Percentiles rank a stretch among this genome's conserved stretches.
phyloP scores from a whole-genome alignment of 1,139 yeast genomes.

The Candida tetrigidarum region DNA sequence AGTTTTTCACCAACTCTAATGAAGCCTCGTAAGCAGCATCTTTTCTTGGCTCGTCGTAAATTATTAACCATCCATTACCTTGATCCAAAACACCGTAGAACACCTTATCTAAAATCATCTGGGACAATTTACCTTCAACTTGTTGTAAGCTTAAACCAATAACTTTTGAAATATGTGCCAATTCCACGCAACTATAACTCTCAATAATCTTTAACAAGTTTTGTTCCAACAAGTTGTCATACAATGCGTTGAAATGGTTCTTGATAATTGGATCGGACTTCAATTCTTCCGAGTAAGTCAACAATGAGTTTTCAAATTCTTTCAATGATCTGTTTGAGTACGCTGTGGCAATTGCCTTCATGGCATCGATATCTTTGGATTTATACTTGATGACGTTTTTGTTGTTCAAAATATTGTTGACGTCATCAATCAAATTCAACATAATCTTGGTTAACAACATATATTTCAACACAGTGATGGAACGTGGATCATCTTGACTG shows the following conservation, averaged over 20 bases:
- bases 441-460: conserved; percentile 92
- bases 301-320: conserved; percentile 84
- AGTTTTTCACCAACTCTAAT: conserved; percentile 82
- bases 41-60: conserved; percentile 86
- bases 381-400: conserved; percentile 84
- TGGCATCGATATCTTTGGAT: conserved; percentile 79
- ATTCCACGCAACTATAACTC: conserved; percentile 94
- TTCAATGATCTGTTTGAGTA: conserved; percentile 87
- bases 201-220: conserved; percentile 93
- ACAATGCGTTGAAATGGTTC: conserved; percentile 89
- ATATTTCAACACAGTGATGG: conserved; percentile 84
- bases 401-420: conserved; percentile 73
- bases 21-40: conserved; percentile 92
- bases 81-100: conserved; percentile 97
- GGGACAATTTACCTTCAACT: conserved; percentile 92
- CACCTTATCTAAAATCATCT: conserved; percentile 94
- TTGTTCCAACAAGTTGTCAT: conserved; percentile 91
- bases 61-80: conserved; percentile 96
- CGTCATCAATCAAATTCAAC: conserved; percentile 88
- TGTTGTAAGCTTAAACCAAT: conserved; percentile 89
- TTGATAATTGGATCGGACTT: conserved; percentile 88
- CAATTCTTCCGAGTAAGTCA: conserved; percentile 72
- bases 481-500: conserved; percentile 62
- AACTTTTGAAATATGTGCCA: conserved; percentile 83
- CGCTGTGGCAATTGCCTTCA: conserved; percentile 92